These are phyloP conservation scores for Sclerospora graminicola DNA, from an alignment of 352 stramenopile genomes.

Conservation along the genomic window DNA sequence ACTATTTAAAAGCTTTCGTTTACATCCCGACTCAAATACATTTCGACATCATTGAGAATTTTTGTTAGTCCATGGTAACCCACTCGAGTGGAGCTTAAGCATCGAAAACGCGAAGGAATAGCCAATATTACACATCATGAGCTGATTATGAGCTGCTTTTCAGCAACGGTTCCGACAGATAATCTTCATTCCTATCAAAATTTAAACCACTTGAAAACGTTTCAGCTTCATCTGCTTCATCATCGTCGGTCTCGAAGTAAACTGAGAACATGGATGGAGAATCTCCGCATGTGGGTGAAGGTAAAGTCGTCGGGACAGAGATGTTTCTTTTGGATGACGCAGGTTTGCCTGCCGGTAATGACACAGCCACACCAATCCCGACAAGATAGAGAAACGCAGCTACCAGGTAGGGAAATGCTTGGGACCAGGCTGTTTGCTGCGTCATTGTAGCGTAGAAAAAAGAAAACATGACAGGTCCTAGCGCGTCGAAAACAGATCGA, in stretches of 20 bases:
- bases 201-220: constrained; percentile 12
- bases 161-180: constrained; percentile 42
- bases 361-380: constrained; percentile 34
- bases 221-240: constrained; percentile 10
- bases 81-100: no score
- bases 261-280: constrained; percentile 21
- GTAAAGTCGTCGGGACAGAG: constrained; percentile 15
- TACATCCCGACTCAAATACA: no score
- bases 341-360: constrained; percentile 19
- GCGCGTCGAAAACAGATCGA: constrained; percentile 51
- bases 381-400: constrained; percentile 38
- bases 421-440: constrained; percentile 23
- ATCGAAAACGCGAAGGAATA: not conserved
- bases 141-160: not conserved
- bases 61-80: no score
- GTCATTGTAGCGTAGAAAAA: constrained; percentile 52
- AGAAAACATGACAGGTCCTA: constrained; percentile 51
- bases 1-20: no score
- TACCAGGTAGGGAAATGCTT: constrained; percentile 50
- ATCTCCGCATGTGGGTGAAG: constrained; percentile 29
- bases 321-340: constrained; percentile 3
- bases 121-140: not conserved
- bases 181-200: constrained; percentile 14
- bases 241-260: constrained; percentile 41
- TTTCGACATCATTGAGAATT: no score